These are phyloP conservation scores for Talaromyces wortmannii DNA, from an alignment of 495 filamentous ascomycete species.

Conservation along the genomic window DNA sequence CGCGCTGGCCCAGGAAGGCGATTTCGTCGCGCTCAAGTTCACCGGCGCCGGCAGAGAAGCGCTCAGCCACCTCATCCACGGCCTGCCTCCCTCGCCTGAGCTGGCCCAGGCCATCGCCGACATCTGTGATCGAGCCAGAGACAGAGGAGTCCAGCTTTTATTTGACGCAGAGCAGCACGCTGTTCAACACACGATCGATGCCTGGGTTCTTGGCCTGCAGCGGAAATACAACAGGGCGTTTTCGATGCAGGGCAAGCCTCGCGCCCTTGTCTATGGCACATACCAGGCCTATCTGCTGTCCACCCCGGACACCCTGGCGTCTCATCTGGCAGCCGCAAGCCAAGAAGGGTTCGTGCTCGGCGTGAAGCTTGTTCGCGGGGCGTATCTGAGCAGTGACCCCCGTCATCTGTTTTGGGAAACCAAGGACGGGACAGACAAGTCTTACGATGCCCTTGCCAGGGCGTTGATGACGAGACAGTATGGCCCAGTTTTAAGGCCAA, in stretches of 20 bases:
- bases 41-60: conserved; percentile 69
- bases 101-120: conserved; percentile 58
- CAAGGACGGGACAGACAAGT: conserved; percentile 30
- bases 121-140: conserved; percentile 63
- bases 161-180: conserved; percentile 80
- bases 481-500: conserved; percentile 16
- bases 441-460: conserved; percentile 32
- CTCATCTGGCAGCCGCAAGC: conserved; percentile 54
- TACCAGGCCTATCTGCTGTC: conserved; percentile 77
- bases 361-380: conserved; percentile 87
- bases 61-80: conserved; percentile 49
- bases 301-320: conserved; percentile 49
- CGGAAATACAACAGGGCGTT: conserved; percentile 56
- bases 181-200: conserved; percentile 69
- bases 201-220: conserved; percentile 70
- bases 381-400: conserved; percentile 50
- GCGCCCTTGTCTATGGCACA: conserved; percentile 54
- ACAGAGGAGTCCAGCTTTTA: conserved; percentile 60
- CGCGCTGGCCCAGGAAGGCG: conserved; percentile 51
- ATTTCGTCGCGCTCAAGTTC: conserved; percentile 78
- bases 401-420: conserved; percentile 33
- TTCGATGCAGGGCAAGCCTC: conserved; percentile 26
- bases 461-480: conserved; percentile 5
- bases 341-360: conserved; percentile 65
- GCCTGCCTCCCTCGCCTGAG: conserved; percentile 37